Base-by-base conservation (phyloP, 2,329 filamentous ascomycete genomes). In the Clarireedia sp. region DNA sequence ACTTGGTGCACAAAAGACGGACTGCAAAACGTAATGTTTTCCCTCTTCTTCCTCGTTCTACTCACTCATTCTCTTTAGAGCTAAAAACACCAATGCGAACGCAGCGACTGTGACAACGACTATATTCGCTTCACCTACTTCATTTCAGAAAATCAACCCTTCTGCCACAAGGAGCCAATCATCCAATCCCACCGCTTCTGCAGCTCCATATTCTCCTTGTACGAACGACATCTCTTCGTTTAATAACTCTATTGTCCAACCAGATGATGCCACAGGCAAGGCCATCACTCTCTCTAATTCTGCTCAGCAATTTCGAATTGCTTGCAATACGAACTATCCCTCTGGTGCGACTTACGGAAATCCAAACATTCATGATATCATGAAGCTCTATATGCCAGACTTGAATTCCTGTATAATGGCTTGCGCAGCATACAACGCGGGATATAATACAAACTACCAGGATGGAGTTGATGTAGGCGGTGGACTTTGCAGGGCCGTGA, bases 401-500 rank as follows among this genome's bases (percentile, higher is more conserved):
- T 16, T 56, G 12, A 24, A 9, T 14, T 37, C 26, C 5, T 56
- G 55, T 17, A 48, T 56, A 2, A 46, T 46, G 21, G 55, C 49
- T 16, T 56, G 49, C 12, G 55, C 55, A 9, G 41, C 47, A 36
- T 56, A 56, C 23, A 56, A 56, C 43, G 55, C 37, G 3, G 49
- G 48, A 1, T 52, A 44, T 6, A 19, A 29, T 3, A 36, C 19
- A 5, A 56, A 40, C 19, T 2, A 37, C 3, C 23, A 21, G 17
- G 40, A 12, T 2, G 41, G 41, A 1, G 19, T 51, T 36, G 53
- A 48, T 23, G 40, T 51, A 4, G 43, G 23, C 40, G 44, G 33
- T 23, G 55, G 48, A 1, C 36, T 43, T 16, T 56, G 55, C 29
- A 56, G 36, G 37, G 55, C 33, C 1, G 55, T 53, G n/a, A 51